These are phyloP conservation scores for Malus hybrid DNA, from an alignment of 331 rosid species.

Conservation along the genomic window DNA sequence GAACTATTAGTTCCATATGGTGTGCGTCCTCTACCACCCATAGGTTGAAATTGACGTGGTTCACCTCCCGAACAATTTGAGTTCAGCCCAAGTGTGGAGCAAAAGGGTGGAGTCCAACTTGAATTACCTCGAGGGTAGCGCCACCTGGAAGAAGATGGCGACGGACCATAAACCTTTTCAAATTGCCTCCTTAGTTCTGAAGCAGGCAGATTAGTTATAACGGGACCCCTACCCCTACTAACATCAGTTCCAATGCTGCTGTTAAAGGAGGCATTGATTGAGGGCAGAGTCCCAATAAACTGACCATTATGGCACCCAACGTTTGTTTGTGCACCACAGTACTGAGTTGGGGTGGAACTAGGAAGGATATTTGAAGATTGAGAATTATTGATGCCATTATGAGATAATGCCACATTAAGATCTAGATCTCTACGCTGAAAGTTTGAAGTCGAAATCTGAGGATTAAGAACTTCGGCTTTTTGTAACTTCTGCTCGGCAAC, in stretches of 20 bases:
- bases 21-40: conserved; percentile 1
- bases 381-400: not conserved
- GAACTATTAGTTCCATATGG: not conserved
- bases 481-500: not conserved
- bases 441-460: not conserved
- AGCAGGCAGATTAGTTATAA: not conserved
- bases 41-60: not conserved
- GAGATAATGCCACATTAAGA: not conserved
- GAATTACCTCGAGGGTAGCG: not conserved
- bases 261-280: not conserved
- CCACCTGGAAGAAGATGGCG: not conserved
- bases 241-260: not conserved
- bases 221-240: not conserved
- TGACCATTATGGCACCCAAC: not conserved
- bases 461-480: not conserved
- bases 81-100: not conserved
- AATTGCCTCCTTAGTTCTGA: not conserved
- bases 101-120: not conserved
- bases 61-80: not conserved
- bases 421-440: not conserved
- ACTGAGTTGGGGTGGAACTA: not conserved
- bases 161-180: not conserved
- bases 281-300: not conserved
- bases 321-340: not conserved
- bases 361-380: not conserved